Conservation (phyloP, 345 rosid species). For the Viola odorata region DNA sequence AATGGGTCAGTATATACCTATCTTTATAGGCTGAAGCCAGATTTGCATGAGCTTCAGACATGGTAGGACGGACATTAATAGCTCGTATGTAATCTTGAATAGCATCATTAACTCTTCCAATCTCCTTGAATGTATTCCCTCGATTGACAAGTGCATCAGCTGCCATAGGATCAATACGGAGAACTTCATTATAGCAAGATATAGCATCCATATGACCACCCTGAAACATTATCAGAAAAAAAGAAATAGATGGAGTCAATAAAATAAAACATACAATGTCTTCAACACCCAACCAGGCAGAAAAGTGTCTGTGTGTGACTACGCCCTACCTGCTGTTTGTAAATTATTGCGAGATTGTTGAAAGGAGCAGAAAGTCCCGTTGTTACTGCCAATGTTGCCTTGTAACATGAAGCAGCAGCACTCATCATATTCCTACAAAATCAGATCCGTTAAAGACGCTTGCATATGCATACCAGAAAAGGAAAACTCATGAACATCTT, state of each 20-base stretch:
- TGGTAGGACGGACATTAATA: constrained; percentile 70
- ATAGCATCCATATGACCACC: constrained; percentile 94
- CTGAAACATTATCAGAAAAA: constrained; percentile 26
- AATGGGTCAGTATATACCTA: constrained; percentile 40
- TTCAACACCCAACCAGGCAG: neutral
- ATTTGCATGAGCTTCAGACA: constrained; percentile 99
- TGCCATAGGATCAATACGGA: constrained; percentile 93
- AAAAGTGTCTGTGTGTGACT: no score
- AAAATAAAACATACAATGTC: neutral
- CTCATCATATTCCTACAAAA: constrained; percentile 67
- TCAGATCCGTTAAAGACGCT: constrained; percentile 4
- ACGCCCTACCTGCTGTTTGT: constrained; percentile 81
- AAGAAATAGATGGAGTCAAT: neutral
- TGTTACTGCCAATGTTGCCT: constrained; percentile 85
- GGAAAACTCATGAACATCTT: no score
- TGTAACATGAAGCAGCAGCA: constrained; percentile 79
- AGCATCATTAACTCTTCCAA: constrained; percentile 92
- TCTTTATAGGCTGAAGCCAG: constrained; percentile 98
- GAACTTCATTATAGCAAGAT: constrained; percentile 96
- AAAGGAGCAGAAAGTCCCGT: constrained; percentile 96
- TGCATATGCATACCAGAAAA: no score
- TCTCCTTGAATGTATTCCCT: constrained; percentile 95
- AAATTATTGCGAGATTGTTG: constrained; percentile 90
- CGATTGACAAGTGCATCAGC: constrained; percentile 98
- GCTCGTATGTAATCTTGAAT: constrained; percentile 91